Evolutionary conservation across 2,329 filamentous ascomycete species (phyloP).

Genomic region (Penicillium sp.): DNA sequence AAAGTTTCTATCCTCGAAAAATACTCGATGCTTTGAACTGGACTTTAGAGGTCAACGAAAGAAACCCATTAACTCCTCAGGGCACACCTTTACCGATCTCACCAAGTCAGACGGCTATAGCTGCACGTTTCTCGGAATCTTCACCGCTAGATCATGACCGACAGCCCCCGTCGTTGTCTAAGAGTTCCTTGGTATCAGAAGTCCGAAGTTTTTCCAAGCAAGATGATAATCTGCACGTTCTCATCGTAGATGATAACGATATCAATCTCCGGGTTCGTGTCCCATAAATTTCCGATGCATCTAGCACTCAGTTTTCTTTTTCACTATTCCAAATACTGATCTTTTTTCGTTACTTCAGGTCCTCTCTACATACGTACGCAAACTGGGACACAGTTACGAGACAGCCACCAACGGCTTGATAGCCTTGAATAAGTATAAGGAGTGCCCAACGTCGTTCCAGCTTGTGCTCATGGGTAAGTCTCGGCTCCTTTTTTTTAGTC

Average conservation of each 20-base stretch:
- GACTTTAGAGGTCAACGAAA: constrained; percentile 10
- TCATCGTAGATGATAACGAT: constrained; percentile 42
- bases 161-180: background rate
- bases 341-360: constrained; percentile 19
- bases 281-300: background rate
- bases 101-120: background rate
- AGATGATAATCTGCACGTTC: constrained; percentile 22
- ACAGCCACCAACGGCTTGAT: constrained; percentile 37
- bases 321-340: background rate
- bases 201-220: background rate
- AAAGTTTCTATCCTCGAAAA: constrained; percentile 26
- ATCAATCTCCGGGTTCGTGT: constrained; percentile 34
- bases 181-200: background rate
- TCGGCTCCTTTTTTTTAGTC: no score
- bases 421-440: constrained; percentile 35
- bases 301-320: no score
- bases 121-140: no score
- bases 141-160: no score
- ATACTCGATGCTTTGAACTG: constrained; percentile 21
- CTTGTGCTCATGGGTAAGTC: constrained; percentile 32
- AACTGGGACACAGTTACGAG: constrained; percentile 32
- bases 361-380: constrained; percentile 35
- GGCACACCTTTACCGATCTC: no score
- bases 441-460: constrained; percentile 27
- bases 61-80: background rate